phyloP scores from a whole-genome alignment of 192 early-diverging fungal genomes.

The Umbelopsis sp. region DNA sequence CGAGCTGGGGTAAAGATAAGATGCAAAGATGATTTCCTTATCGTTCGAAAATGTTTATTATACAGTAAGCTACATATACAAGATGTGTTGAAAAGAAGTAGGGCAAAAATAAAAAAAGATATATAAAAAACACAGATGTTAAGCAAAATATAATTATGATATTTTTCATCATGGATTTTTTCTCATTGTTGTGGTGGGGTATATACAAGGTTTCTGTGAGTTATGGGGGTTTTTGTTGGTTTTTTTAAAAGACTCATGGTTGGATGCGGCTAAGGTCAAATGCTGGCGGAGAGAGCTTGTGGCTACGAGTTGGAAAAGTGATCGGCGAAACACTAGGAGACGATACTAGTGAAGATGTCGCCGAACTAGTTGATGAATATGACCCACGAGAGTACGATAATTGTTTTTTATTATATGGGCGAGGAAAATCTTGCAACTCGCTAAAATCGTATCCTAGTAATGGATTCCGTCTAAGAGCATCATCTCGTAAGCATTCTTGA shows the following conservation, averaged over 20 bases:
- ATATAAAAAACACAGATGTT: not conserved
- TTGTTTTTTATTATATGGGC: constrained; percentile 18
- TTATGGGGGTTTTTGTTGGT: not conserved
- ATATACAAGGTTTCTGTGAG: not conserved
- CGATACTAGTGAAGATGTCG: not conserved
- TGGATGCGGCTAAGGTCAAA: not conserved
- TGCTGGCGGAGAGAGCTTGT: constrained; percentile 6
- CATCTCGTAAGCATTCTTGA: constrained; percentile 32
- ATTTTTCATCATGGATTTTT: not conserved
- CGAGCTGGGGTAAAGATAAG: not conserved
- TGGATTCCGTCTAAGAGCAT: constrained; percentile 37
- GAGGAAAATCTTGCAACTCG: constrained; percentile 39
- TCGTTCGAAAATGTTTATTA: constrained; percentile 1
- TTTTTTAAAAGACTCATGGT: not conserved
- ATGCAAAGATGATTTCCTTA: constrained; percentile 12
- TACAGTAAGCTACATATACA: constrained; percentile 6
- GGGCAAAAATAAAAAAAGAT: not conserved
- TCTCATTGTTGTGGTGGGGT: not conserved
- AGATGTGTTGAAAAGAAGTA: not conserved
- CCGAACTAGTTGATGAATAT: not conserved
- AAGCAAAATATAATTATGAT: not conserved
- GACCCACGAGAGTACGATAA: not conserved
- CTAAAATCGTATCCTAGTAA: constrained; percentile 35
- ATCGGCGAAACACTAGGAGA: constrained; percentile 9
- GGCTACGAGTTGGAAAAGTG: not conserved